Evolutionary conservation across 2,329 filamentous ascomycete species (phyloP).

Genomic region (Blastomyces emzantsi): DNA sequence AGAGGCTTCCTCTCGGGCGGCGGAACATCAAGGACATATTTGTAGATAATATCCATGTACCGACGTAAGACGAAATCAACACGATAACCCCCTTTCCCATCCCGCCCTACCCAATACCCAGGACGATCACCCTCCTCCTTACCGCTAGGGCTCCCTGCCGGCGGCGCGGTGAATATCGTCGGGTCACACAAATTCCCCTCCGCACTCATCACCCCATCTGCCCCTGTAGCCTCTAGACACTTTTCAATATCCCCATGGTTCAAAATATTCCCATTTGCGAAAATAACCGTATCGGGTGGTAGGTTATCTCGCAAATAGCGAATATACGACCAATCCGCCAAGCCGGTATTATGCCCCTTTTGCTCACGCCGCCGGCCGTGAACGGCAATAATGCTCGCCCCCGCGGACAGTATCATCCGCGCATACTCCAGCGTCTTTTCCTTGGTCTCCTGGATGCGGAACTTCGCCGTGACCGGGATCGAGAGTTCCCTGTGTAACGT

Average conservation of each 20-base stretch:
- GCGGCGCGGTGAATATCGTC: slow-evolving; percentile 66
- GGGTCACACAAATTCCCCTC: slow-evolving; percentile 94
- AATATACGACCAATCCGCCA: slow-evolving; percentile 87
- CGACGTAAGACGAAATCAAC: slow-evolving; percentile 79
- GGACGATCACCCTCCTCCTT: slow-evolving; percentile 40
- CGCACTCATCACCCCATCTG: slow-evolving; percentile 89
- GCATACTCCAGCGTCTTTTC: slow-evolving; percentile 87
- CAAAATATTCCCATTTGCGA: slow-evolving; percentile 92
- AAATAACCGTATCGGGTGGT: slow-evolving; percentile 80
- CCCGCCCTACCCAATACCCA: slow-evolving; percentile 69
- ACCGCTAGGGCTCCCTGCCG: slow-evolving; percentile 52
- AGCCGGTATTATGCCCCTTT: slow-evolving; percentile 88
- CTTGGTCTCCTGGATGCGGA: slow-evolving; percentile 75
- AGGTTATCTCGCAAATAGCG: slow-evolving; percentile 73
- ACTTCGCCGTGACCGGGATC: slow-evolving; percentile 89
- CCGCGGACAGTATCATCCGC: slow-evolving; percentile 72
- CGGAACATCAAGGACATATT: slow-evolving; percentile 60
- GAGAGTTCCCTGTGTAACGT: slow-evolving; percentile 68
- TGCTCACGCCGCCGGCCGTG: slow-evolving; percentile 84
- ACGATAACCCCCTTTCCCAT: slow-evolving; percentile 75
- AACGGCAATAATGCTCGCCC: slow-evolving; percentile 86
- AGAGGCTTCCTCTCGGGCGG: slow-evolving; percentile 58
- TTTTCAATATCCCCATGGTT: slow-evolving; percentile 65
- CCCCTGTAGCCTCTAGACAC: slow-evolving; percentile 75
- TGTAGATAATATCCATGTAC: slow-evolving; percentile 85